Base-by-base conservation (phyloP, 2,329 filamentous ascomycete genomes). In the Verticillium albo-atrum region DNA sequence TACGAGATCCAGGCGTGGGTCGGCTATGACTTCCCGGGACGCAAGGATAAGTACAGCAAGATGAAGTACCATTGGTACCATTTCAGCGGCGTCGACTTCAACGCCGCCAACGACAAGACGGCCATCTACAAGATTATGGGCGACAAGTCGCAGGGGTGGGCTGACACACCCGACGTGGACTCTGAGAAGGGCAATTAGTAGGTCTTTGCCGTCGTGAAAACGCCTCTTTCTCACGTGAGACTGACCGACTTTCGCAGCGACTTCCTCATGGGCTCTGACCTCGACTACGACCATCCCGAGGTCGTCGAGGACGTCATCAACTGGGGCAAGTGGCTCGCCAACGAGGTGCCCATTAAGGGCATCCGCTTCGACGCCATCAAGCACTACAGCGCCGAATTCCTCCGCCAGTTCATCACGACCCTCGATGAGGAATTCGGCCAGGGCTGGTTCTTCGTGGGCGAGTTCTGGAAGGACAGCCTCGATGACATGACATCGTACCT, bases 361-460 rank as follows among this genome's bases (percentile, higher is more conserved):
- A 87, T 91, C 70, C 80, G 89, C 20, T 81, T 91, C 56, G 89
- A 92, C 69, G 89, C 89, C 14, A 85, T 87, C 30, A 89, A 90
- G 72, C 89, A 92, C 72, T 90, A 87, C 71, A 88, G 84, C 28
- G 82, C 83, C 60, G 77, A 79, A n/a, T 91, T 91, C 67, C 80
- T 88, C 32, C 80, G 79, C 50, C 79, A 85, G n/a, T 89, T 89
- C 72, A 81, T 90, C 56, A 74, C 76, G 6, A 75, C 82, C 53
- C 72, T 90, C 60, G 82, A 82, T 67, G 75, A 77, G 51, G 73
- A 71, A 0, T 75, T 78, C 30, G 72, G 72, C 20, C 37, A 65
- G 53, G 71, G 69, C 1, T 75, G 72, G 72, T 75, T 75, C 58
- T 71, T 74, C 51, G 72, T 75, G 1, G 72, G 72, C 58, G 73